Evolutionary conservation across 1,139 yeast genomes (phyloP).

Genomic region (Hyphopichia wangnamkhiaoensis): DNA sequence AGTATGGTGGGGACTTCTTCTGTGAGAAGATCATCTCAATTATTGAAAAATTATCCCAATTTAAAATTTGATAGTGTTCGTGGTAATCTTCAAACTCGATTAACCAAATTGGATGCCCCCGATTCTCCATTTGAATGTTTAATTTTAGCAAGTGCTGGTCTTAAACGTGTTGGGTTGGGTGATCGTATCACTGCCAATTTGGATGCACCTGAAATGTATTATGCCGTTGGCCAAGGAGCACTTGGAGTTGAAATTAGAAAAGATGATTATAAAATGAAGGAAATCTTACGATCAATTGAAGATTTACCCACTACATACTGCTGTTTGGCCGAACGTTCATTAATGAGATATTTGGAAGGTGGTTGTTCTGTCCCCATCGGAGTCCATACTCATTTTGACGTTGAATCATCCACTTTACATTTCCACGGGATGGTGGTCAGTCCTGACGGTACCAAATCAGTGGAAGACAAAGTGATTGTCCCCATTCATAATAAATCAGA

Average conservation of each 20-base stretch:
- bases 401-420: slow-evolving; percentile 38
- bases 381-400: slow-evolving; percentile 63
- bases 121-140: slow-evolving; percentile 72
- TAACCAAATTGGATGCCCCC: slow-evolving; percentile 72
- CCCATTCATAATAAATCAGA: slow-evolving; percentile 49
- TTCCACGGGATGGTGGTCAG: slow-evolving; percentile 78
- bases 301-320: slow-evolving; percentile 68
- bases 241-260: slow-evolving; percentile 85
- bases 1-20: slow-evolving; percentile 93
- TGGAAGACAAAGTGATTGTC: slow-evolving; percentile 52
- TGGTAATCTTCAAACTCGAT: slow-evolving; percentile 84
- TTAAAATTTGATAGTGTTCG: slow-evolving; percentile 69
- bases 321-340: slow-evolving; percentile 87
- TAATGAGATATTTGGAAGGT: slow-evolving; percentile 89
- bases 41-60: slow-evolving; percentile 42
- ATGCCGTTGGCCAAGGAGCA: slow-evolving; percentile 98
- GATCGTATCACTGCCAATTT: slow-evolving; percentile 70
- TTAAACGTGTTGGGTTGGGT: slow-evolving; percentile 68
- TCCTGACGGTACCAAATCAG: slow-evolving; percentile 75
- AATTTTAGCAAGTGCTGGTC: slow-evolving; percentile 90
- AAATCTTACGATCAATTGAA: slow-evolving; percentile 63
- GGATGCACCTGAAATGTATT: slow-evolving; percentile 83
- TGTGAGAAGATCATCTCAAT: slow-evolving; percentile 81
- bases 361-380: slow-evolving; percentile 99
- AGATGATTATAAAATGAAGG: slow-evolving; percentile 58